These are phyloP conservation scores for Syzygium syzygioides DNA, from an alignment of 441 rosid species.

Conservation along the genomic window DNA sequence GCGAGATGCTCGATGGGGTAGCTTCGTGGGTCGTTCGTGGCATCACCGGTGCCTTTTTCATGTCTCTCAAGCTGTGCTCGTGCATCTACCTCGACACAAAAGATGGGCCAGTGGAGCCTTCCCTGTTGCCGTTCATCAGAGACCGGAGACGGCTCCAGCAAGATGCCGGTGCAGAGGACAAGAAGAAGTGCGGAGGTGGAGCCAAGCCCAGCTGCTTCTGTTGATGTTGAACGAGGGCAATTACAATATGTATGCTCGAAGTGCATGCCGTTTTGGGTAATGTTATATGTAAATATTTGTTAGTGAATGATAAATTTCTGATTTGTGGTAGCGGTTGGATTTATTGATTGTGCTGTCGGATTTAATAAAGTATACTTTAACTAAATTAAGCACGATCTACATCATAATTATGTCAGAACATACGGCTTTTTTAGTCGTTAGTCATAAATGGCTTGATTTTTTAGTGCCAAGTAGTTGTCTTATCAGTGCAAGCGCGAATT, in stretches of 20 bases:
- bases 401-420: neutral
- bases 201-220: neutral
- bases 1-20: slow-evolving; percentile 11
- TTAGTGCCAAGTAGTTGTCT: neutral
- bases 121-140: neutral
- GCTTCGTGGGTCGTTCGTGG: slow-evolving; percentile 18
- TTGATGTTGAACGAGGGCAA: neutral
- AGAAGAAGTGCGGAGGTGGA: neutral
- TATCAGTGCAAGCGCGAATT: neutral
- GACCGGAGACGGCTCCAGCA: neutral
- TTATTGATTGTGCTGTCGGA: neutral
- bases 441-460: neutral
- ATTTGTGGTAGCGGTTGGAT: neutral
- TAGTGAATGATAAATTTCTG: neutral
- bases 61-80: slow-evolving; percentile 23
- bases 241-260: neutral
- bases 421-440: neutral
- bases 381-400: neutral
- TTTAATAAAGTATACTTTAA: neutral
- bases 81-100: slow-evolving; percentile 24
- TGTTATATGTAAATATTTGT: neutral
- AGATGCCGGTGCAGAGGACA: neutral
- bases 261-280: neutral
- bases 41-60: slow-evolving; percentile 26
- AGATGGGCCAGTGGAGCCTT: slow-evolving; percentile 14